A percentile compares a stretch with the other conserved stretches of the same genome.
Evolutionary conservation across 805 yeast species (phyloP).

Genomic region (Saccharomycopsis capsularis): DNA sequence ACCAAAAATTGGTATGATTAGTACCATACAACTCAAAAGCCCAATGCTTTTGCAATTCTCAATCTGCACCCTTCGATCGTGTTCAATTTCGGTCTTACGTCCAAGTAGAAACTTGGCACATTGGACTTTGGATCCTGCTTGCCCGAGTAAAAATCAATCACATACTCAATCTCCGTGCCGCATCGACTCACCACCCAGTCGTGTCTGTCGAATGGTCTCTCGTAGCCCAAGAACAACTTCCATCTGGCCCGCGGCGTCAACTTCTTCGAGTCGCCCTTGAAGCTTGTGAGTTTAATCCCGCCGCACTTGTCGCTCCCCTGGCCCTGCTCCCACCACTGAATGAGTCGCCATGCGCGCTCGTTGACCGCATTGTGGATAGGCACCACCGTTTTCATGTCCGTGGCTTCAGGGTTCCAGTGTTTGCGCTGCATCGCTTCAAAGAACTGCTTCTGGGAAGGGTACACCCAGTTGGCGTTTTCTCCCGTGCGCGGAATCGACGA

Average conservation of each 20-base stretch:
- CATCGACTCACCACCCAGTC: slow-evolving; percentile 89
- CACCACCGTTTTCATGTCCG: slow-evolving; percentile 83
- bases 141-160: slow-evolving; percentile 81
- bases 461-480: slow-evolving; percentile 68
- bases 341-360: slow-evolving; percentile 86
- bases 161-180: slow-evolving; percentile 79
- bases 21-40: slow-evolving; percentile 33
- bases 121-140: slow-evolving; percentile 40
- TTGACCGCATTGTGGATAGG: slow-evolving; percentile 93
- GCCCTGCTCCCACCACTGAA: slow-evolving; percentile 70
- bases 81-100: slow-evolving; percentile 88
- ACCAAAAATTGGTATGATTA: too few species aligned
- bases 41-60: slow-evolving; percentile 59
- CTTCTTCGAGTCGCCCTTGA: slow-evolving; percentile 82
- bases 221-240: slow-evolving; percentile 56
- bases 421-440: slow-evolving; percentile 91
- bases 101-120: slow-evolving; percentile 62
- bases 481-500: slow-evolving; percentile 81
- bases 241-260: slow-evolving; percentile 84
- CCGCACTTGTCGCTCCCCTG: slow-evolving; percentile 64
- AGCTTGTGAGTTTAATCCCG: slow-evolving; percentile 76
- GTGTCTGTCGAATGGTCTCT: slow-evolving; percentile 89
- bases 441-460: slow-evolving; percentile 93
- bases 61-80: slow-evolving; percentile 71
- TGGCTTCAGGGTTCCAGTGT: slow-evolving; percentile 73